Percentiles rank a stretch among this genome's conserved stretches.
Evolutionary conservation across 2,329 filamentous ascomycete species (phyloP).

Genomic region (Penicillium paneum): DNA sequence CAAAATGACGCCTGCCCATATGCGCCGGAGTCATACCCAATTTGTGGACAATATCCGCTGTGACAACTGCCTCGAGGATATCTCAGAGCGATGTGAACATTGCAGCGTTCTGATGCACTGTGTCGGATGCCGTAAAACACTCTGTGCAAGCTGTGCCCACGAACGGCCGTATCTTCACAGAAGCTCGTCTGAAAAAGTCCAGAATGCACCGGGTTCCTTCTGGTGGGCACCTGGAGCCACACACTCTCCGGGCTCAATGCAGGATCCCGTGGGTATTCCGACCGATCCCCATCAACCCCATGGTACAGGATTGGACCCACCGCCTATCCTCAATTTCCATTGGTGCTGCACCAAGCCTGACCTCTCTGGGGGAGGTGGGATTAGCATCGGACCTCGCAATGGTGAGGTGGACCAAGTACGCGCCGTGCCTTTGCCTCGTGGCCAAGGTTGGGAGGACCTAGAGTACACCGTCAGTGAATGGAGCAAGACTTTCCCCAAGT

Average conservation of each 20-base stretch:
- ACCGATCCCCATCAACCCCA: conserved; percentile 18
- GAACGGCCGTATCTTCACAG: conserved; percentile 49
- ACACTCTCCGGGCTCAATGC: conserved; percentile 58
- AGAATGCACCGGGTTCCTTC: conserved; percentile 38
- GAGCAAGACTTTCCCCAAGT: conserved; percentile 40
- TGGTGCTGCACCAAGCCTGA: conserved; percentile 61
- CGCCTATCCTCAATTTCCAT: conserved; percentile 53
- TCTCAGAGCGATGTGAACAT: conserved; percentile 57
- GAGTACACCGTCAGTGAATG: conserved; percentile 48
- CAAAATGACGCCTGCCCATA: conserved; percentile 54
- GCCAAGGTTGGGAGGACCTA: conserved; percentile 54
- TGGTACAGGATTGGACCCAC: conserved; percentile 32
- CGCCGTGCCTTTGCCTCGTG: conserved; percentile 55
- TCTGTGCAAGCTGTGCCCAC: conserved; percentile 59
- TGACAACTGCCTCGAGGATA: conserved; percentile 52
- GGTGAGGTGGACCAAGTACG: conserved; percentile 56
- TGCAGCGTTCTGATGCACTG: conserved; percentile 62
- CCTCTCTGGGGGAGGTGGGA: conserved; percentile 59
- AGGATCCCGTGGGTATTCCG: conserved; percentile 40
- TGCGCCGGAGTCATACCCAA: conserved; percentile 51
- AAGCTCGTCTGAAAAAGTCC: conserved; percentile 7
- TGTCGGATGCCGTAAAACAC: conserved; percentile 58
- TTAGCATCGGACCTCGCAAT: conserved; percentile 54
- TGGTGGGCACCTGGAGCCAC: conserved; percentile 60
- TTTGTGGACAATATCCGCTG: conserved; percentile 56